Percentiles rank a stretch among this genome's conserved stretches.
Conservation (phyloP, 306 rosid genomes). For the Purshia tridentata region DNA sequence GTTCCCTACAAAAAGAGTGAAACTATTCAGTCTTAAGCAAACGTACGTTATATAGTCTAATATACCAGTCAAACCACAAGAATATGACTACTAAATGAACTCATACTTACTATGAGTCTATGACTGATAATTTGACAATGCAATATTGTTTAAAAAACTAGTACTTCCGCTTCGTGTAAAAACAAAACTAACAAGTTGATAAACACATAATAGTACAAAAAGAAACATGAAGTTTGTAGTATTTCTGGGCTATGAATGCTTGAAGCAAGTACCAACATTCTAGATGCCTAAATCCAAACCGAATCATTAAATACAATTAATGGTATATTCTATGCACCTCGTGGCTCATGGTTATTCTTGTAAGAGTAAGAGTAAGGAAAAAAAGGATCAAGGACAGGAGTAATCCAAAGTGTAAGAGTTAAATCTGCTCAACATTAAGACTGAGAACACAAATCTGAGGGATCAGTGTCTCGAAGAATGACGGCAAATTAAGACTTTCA, state of each 20-base stretch:
- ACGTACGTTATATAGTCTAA: neutral
- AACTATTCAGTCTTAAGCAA: neutral
- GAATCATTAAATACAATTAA: neutral
- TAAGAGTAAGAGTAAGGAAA: neutral
- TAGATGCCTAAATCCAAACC: neutral
- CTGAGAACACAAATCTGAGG: neutral
- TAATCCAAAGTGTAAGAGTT: neutral
- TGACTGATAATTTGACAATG: neutral
- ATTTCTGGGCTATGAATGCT: neutral
- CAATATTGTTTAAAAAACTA: neutral
- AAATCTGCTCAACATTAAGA: neutral
- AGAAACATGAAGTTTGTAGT: neutral
- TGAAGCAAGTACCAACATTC: neutral
- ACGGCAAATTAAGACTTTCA: neutral
- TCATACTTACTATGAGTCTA: no score
- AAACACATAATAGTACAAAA: neutral
- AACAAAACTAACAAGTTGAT: neutral
- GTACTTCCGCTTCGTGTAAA: neutral
- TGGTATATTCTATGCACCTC: neutral
- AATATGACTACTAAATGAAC: neutral
- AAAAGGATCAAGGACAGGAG: neutral
- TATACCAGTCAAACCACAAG: neutral
- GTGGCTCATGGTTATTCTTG: no score
- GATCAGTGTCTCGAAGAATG: neutral
- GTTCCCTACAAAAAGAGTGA: conserved; percentile 55